Evolutionary conservation across 139 green algal genomes (phyloP).

Genomic region (Parachlorella kessleri): DNA sequence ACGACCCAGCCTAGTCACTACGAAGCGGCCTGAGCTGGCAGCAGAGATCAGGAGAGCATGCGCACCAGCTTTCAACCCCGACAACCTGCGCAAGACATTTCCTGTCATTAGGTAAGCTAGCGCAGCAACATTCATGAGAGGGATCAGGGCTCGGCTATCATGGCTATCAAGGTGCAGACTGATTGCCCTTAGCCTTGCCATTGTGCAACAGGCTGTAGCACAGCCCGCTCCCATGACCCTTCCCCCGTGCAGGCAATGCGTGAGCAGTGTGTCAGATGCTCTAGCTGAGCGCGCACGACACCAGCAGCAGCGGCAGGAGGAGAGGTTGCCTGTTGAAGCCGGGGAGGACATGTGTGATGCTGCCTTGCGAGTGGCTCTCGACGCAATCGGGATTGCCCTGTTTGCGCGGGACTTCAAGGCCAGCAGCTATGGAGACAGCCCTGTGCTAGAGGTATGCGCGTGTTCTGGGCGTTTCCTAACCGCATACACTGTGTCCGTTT

Average conservation of each 20-base stretch:
- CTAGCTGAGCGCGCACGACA: not conserved
- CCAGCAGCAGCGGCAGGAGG: not conserved
- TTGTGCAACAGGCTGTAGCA: not conserved
- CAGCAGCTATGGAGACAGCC: not conserved
- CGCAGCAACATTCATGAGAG: no score
- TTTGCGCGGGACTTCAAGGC: not conserved
- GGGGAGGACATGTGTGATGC: not conserved
- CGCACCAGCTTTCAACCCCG: not conserved
- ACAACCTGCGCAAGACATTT: not conserved
- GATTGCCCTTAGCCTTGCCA: no score
- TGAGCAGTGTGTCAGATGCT: not conserved
- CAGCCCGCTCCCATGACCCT: not conserved
- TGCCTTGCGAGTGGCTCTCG: not conserved
- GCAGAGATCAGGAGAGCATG: not conserved
- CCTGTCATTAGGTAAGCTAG: not conserved
- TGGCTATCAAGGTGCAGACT: no score
- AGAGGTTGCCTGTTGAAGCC: no score
- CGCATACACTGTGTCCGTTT: no score
- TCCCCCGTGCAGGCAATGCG: not conserved
- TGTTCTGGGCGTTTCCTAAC: no score
- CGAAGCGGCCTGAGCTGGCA: not conserved
- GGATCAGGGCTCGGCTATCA: no score
- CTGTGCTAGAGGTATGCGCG: not conserved
- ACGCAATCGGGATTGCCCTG: not conserved
- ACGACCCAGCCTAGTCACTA: not conserved